A percentile compares a stretch with the other conserved stretches of the same genome.
Conservation (phyloP, 306 rosid genomes). For the Fragaria vesca region DNA sequence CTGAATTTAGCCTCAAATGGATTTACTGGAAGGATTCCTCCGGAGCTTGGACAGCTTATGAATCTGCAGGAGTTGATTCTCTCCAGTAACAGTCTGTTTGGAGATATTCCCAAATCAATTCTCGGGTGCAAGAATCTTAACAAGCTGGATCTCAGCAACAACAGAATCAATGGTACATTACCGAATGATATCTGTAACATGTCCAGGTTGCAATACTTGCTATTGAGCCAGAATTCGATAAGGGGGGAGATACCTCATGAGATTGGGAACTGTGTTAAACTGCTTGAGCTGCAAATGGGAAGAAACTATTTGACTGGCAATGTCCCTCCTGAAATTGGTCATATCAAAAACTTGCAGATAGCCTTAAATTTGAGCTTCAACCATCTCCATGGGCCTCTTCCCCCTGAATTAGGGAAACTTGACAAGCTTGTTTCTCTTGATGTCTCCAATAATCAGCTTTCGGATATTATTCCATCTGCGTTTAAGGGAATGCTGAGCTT, state of each 20-base stretch:
- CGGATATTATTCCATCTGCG: conserved; percentile 72
- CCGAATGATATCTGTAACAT: conserved; percentile 83
- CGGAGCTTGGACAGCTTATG: conserved; percentile 75
- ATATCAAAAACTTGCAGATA: conserved; percentile 90
- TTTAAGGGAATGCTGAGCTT: conserved; percentile 95
- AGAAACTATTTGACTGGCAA: conserved; percentile 80
- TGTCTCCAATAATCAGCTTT: conserved; percentile 80
- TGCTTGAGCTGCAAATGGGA: conserved; percentile 83
- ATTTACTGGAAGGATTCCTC: conserved; percentile 73
- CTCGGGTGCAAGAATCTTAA: conserved; percentile 81
- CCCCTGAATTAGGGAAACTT: conserved; percentile 79
- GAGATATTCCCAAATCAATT: conserved; percentile 76
- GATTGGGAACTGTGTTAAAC: conserved; percentile 83
- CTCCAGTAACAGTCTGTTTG: conserved; percentile 73
- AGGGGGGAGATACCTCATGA: conserved; percentile 89
- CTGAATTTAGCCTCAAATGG: conserved; percentile 92
- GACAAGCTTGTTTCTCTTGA: conserved; percentile 96
- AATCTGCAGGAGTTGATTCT: conserved; percentile 92
- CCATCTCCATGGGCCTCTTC: conserved; percentile 77
- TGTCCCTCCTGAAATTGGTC: conserved; percentile 83
- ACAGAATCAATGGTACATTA: conserved; percentile 83
- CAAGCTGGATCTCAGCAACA: conserved; percentile 92
- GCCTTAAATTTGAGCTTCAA: conserved; percentile 93
- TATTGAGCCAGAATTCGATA: conserved; percentile 82
- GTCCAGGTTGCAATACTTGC: conserved; percentile 85